Conservation (phyloP, 805 yeast species). For the Torulaspora gathmanii region DNA sequence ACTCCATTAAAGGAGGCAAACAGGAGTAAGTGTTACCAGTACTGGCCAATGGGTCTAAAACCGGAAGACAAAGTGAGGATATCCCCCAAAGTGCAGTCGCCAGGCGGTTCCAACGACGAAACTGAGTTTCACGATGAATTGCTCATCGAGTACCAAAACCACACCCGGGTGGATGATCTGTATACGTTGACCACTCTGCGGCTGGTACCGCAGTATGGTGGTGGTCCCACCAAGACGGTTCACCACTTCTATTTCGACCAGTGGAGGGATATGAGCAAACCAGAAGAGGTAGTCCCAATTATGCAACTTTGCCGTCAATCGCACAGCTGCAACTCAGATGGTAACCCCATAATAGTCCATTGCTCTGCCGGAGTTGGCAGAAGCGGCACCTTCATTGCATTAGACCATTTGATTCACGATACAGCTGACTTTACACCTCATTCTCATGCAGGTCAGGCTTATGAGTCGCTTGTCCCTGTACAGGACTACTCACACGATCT, state of each 20-base stretch:
- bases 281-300: slow-evolving; percentile 39
- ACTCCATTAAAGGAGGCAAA: slow-evolving; percentile 70
- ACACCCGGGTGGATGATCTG: slow-evolving; percentile 19
- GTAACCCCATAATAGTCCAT: slow-evolving; percentile 66
- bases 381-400: slow-evolving; percentile 81
- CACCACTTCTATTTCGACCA: slow-evolving; percentile 68
- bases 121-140: slow-evolving; percentile 24
- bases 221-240: slow-evolving; percentile 41
- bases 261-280: slow-evolving; percentile 82
- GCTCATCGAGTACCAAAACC: slow-evolving; percentile 19
- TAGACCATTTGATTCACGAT: slow-evolving; percentile 34
- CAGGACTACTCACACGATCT: slow-evolving; percentile 28
- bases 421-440: slow-evolving; percentile 23
- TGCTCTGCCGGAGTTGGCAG: slow-evolving; percentile 98
- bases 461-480: slow-evolving; percentile 2
- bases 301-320: slow-evolving; percentile 32
- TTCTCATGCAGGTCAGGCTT: neutral
- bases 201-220: slow-evolving; percentile 25
- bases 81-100: slow-evolving; percentile 21
- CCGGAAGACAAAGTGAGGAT: slow-evolving; percentile 7
- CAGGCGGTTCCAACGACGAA: slow-evolving; percentile 21
- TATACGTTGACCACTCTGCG: slow-evolving; percentile 27
- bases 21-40: slow-evolving; percentile 71
- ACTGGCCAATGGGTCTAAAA: slow-evolving; percentile 51
- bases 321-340: slow-evolving; percentile 26